Conservation (phyloP, 2,329 filamentous ascomycete species). For the Botrytis deweyae region DNA sequence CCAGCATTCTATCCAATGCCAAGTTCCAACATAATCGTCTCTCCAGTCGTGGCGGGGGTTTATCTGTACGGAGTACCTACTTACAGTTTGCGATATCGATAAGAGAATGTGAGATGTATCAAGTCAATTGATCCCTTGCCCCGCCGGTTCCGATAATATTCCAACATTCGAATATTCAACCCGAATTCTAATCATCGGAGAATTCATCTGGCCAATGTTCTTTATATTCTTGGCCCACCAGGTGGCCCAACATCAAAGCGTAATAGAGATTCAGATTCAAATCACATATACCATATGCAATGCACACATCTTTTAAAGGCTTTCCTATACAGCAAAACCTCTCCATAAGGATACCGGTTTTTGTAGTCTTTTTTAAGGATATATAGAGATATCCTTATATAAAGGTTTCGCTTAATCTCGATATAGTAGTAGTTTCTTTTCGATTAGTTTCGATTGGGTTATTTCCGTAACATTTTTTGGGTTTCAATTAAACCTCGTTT, state of each 20-base stretch:
- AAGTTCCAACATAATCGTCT: background rate
- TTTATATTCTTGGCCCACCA: too few species aligned
- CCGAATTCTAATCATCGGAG: background rate
- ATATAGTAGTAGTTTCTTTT: too few species aligned
- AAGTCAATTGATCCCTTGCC: background rate
- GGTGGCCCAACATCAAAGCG: background rate
- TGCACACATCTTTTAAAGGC: background rate
- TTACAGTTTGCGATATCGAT: background rate
- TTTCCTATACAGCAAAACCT: too few species aligned
- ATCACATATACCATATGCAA: background rate
- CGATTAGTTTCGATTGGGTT: too few species aligned
- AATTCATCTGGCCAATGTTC: background rate
- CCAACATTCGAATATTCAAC: background rate
- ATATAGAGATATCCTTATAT: too few species aligned
- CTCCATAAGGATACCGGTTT: too few species aligned
- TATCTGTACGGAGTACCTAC: background rate
- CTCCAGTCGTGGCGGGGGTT: background rate
- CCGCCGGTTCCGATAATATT: slow-evolving; percentile 7
- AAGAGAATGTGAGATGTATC: slow-evolving; percentile 8
- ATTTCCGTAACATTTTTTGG: too few species aligned
- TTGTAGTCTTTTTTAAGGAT: too few species aligned
- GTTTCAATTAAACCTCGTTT: too few species aligned
- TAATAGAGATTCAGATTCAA: background rate
- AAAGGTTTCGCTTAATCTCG: too few species aligned
- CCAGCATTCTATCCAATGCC: background rate